Percentiles rank a stretch among this genome's conserved stretches.
phyloP scores from a whole-genome alignment of 371 early-diverging fungal species.

The Lichtheimia hyalospora region DNA sequence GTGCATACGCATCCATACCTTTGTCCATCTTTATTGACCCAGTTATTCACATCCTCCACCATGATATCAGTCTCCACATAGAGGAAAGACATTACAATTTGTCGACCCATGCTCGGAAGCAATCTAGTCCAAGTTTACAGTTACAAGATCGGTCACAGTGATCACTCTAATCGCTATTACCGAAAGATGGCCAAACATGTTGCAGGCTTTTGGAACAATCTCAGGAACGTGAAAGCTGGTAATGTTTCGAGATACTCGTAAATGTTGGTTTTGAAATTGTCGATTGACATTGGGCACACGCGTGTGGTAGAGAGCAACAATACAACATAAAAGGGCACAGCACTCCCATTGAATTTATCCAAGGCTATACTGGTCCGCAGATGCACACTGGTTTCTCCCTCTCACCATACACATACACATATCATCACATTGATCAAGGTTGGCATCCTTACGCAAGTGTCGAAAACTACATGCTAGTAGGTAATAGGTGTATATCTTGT shows the following conservation, averaged over 20 bases:
- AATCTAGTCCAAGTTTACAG: constrained; percentile 45
- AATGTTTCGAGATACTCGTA: constrained; percentile 83
- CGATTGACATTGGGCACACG: constrained; percentile 37
- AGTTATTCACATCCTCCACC: constrained; percentile 62
- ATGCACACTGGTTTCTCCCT: no score
- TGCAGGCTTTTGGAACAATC: constrained; percentile 86
- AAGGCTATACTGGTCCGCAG: no score
- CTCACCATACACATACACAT: no score
- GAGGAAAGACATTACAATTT: constrained; percentile 87
- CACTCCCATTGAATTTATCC: no score
- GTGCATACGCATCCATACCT: constrained; percentile 27
- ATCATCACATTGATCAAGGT: no score
- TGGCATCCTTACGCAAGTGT: no score
- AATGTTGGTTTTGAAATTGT: constrained; percentile 65
- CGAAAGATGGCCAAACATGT: constrained; percentile 93
- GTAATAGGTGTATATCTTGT: no score
- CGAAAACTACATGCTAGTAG: no score
- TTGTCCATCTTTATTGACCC: constrained; percentile 64
- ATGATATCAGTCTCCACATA: constrained; percentile 69
- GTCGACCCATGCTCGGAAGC: constrained; percentile 84
- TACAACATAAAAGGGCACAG: no score
- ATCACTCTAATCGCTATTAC: constrained; percentile 33
- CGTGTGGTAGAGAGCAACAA: no score
- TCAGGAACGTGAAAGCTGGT: constrained; percentile 70
- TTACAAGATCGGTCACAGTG: not conserved